These are phyloP conservation scores for Daldinia sp. DNA, from an alignment of 2,329 filamentous ascomycete genomes.

Conservation along the genomic window DNA sequence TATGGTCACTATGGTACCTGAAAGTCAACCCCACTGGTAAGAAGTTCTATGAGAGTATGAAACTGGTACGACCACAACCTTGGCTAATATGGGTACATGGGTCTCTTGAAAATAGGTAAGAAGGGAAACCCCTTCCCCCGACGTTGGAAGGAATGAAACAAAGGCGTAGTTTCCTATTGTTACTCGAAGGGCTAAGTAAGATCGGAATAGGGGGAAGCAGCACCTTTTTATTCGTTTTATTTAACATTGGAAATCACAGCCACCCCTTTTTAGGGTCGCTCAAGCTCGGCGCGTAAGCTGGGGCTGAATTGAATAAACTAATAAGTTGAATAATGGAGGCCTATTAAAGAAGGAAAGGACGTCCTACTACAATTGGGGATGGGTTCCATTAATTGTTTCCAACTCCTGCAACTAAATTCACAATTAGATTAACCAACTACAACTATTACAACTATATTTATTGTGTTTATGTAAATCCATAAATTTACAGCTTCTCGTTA, in stretches of 20 bases:
- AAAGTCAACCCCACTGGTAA: slow-evolving; percentile 25
- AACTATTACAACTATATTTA: neutral
- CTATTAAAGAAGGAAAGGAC: slow-evolving; percentile 33
- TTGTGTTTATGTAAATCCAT: neutral
- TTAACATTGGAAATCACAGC: slow-evolving; percentile 20
- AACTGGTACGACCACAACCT: slow-evolving; percentile 30
- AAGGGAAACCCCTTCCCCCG: slow-evolving; percentile 3
- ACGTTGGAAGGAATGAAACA: slow-evolving; percentile 32
- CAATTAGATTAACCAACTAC: neutral
- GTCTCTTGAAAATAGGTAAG: neutral
- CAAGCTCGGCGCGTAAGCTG: slow-evolving; percentile 40
- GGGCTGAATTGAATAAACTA: slow-evolving; percentile 35
- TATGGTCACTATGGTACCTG: neutral
- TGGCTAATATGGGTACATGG: neutral
- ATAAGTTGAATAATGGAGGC: slow-evolving; percentile 31
- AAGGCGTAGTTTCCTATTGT: slow-evolving; percentile 24
- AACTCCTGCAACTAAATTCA: slow-evolving; percentile 14
- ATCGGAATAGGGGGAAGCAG: neutral
- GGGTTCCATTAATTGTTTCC: slow-evolving; percentile 4
- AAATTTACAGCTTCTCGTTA: neutral
- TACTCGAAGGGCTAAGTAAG: slow-evolving; percentile 23
- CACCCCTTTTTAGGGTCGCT: slow-evolving; percentile 21
- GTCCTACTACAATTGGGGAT: slow-evolving; percentile 7
- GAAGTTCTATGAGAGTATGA: slow-evolving; percentile 21
- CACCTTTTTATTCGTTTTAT: slow-evolving; percentile 1